Conservation (phyloP, 2,329 filamentous ascomycete species). For the Celoporthe dispersa region DNA sequence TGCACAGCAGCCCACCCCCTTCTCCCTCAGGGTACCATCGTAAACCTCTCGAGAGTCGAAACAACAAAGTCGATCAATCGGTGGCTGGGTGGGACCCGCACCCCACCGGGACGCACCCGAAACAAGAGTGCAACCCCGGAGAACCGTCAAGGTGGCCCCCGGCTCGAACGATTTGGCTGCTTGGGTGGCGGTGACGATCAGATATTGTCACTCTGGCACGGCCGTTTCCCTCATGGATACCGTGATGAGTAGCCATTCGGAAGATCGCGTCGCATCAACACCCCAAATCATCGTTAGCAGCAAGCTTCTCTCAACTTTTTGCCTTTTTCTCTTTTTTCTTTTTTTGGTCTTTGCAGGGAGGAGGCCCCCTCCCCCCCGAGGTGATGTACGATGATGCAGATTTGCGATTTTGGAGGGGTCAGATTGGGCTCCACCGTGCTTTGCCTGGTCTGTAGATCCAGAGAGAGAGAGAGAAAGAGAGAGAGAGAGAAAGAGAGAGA, state of each 20-base stretch:
- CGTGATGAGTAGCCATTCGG: not conserved
- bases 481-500: too few relatives aligned
- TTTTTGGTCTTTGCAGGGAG: not conserved
- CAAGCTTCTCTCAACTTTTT: not conserved
- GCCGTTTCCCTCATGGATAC: not conserved
- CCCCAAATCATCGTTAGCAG: not conserved
- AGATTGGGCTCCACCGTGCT: not conserved
- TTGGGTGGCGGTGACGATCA: not conserved
- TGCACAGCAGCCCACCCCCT: too few relatives aligned
- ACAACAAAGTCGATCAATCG: not conserved
- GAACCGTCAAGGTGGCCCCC: not conserved
- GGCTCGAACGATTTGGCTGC: not conserved
- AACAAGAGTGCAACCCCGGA: slow-evolving; percentile 4
- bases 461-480: not conserved
- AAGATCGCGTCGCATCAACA: not conserved
- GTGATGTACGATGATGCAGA: not conserved
- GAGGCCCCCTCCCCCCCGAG: not conserved
- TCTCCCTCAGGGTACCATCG: too few relatives aligned
- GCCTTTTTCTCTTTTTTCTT: not conserved
- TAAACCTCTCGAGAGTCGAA: not conserved
- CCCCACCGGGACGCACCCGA: not conserved
- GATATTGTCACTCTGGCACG: not conserved
- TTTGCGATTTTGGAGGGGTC: not conserved
- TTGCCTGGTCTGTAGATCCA: not conserved
- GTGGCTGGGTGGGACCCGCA: not conserved